Evolutionary conservation across 306 rosid genomes (phyloP).

Genomic region (Fragaria nilgerrensis): DNA sequence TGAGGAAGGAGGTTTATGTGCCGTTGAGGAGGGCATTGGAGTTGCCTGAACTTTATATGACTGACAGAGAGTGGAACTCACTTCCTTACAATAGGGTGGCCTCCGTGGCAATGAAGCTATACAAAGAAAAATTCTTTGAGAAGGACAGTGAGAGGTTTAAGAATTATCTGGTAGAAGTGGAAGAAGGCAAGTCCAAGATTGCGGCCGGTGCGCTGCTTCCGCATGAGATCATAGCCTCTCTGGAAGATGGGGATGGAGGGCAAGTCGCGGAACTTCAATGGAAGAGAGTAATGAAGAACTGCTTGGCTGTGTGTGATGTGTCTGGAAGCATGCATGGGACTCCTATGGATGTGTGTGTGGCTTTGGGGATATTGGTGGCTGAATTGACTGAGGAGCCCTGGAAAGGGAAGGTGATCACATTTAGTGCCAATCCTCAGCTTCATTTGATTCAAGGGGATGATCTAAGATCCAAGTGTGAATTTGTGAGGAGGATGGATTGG

Average conservation of each 20-base stretch:
- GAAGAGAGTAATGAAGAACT: no score
- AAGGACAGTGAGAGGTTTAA: conserved; percentile 36
- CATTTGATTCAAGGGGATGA: conserved; percentile 33
- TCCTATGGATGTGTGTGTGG: conserved; percentile 42
- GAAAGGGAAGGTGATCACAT: conserved; percentile 45
- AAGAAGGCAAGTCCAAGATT: conserved; percentile 29
- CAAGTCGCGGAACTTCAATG: conserved; percentile 41
- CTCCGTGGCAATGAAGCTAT: conserved; percentile 39
- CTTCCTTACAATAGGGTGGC: conserved; percentile 32
- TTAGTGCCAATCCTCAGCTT: conserved; percentile 24
- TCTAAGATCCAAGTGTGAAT: conserved; percentile 20
- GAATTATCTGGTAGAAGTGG: conserved; percentile 26
- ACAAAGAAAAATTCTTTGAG: conserved; percentile 21
- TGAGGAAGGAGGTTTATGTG: conserved; percentile 57
- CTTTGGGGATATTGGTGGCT: conserved; percentile 38
- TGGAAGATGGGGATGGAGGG: conserved; percentile 11
- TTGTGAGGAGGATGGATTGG: conserved; percentile 17
- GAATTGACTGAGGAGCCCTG: conserved; percentile 43
- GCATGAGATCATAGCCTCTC: conserved; percentile 30
- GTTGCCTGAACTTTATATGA: conserved; percentile 59
- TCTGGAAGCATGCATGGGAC: conserved; percentile 30
- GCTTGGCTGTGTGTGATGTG: conserved; percentile 41
- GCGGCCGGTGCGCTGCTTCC: conserved; percentile 50
- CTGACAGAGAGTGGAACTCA: conserved; percentile 47
- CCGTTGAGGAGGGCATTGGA: conserved; percentile 56